phyloP scores from a whole-genome alignment of 192 early-diverging fungal species.

The Kickxella alabastrina region DNA sequence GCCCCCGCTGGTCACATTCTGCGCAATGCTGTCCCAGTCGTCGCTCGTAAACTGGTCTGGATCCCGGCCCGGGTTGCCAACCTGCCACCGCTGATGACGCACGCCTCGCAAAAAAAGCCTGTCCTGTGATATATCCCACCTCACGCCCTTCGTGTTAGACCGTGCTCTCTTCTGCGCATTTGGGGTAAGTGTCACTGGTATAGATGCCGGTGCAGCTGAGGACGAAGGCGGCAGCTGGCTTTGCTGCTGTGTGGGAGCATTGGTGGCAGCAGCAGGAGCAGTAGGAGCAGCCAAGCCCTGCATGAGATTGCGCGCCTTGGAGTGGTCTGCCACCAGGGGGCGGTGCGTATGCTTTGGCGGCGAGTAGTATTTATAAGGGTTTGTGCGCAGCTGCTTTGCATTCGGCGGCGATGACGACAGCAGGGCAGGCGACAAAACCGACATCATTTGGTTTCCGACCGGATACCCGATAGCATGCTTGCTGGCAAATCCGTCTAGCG shows the following conservation, averaged over 20 bases:
- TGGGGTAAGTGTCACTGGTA: neutral
- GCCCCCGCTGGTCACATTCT: conserved; percentile 10
- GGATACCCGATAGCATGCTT: conserved; percentile 42
- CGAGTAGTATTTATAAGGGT: conserved; percentile 50
- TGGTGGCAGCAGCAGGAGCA: no score
- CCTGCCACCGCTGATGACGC: conserved; percentile 30
- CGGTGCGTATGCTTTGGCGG: conserved; percentile 36
- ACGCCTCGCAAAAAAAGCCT: conserved; percentile 38
- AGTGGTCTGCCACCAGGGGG: neutral
- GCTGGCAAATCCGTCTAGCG: conserved; percentile 41
- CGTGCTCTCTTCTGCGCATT: neutral
- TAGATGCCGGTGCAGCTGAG: neutral
- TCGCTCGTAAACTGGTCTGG: conserved; percentile 17
- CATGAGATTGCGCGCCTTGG: conserved; percentile 30
- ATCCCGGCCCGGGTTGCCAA: conserved; percentile 14
- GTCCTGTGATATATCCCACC: conserved; percentile 47
- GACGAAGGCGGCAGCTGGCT: neutral
- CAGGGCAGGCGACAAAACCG: conserved; percentile 31
- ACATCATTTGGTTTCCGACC: conserved; percentile 38
- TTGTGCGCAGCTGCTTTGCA: conserved; percentile 35
- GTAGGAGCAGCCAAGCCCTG: conserved; percentile 8
- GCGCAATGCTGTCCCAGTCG: conserved; percentile 38
- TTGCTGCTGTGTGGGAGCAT: neutral
- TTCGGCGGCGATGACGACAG: conserved; percentile 49
- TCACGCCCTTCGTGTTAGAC: conserved; percentile 1